Conservation (phyloP, 1,139 yeast genomes). For the Nakaseomyces sp. region DNA sequence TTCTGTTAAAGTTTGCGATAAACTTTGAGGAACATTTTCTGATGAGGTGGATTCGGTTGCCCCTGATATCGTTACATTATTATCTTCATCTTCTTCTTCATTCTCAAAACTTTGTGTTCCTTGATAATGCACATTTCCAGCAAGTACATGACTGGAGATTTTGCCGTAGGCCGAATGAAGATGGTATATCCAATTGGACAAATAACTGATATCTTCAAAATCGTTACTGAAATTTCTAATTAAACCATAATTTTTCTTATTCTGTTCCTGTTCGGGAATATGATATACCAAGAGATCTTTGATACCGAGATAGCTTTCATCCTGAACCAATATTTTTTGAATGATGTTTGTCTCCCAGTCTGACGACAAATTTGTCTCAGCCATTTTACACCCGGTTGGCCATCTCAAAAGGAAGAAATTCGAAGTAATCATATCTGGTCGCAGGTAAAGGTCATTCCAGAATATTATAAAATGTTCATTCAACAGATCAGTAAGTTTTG, state of each 20-base stretch:
- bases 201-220: conserved; percentile 18
- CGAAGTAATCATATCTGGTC: conserved; percentile 19
- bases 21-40: background rate
- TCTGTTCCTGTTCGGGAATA: conserved; percentile 16
- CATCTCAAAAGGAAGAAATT: conserved; percentile 20
- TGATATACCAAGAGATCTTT: conserved; percentile 29
- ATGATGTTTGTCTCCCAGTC: conserved; percentile 27
- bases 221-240: conserved; percentile 23
- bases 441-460: conserved; percentile 26
- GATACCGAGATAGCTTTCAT: conserved; percentile 25
- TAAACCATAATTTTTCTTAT: conserved; percentile 22
- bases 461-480: conserved; percentile 27
- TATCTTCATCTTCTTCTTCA: background rate
- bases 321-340: conserved; percentile 22
- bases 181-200: conserved; percentile 30
- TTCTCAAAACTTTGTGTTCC: conserved; percentile 7
- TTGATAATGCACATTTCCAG: conserved; percentile 26
- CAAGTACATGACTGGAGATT: conserved; percentile 27
- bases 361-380: conserved; percentile 16
- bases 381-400: conserved; percentile 19
- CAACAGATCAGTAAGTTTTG: conserved; percentile 19
- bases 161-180: conserved; percentile 23
- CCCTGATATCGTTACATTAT: background rate
- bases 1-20: conserved; percentile 5
- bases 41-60: background rate